Conservation (phyloP, 1,284 basidiomycete species). For the Ceratobasidium sp. region DNA sequence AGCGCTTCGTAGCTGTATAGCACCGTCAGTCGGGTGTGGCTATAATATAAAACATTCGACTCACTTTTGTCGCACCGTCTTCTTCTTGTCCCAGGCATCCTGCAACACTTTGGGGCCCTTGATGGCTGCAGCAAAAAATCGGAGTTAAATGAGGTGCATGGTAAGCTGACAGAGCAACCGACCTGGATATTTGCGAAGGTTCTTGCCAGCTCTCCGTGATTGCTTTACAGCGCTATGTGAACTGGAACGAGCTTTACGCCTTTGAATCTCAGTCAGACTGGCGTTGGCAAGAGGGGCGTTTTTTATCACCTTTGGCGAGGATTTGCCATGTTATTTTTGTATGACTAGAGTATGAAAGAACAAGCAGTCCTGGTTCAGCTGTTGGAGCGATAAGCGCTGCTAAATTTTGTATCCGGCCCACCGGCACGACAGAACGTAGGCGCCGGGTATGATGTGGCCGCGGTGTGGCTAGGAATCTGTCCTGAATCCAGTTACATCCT, state of each 20-base stretch:
- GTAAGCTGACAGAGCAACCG: conserved; percentile 52
- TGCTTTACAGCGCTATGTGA: conserved; percentile 75
- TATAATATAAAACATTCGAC: conserved; percentile 52
- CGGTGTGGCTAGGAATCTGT: background rate
- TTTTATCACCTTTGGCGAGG: conserved; percentile 72
- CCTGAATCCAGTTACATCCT: no score
- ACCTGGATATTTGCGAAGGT: conserved; percentile 82
- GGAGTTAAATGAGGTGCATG: background rate
- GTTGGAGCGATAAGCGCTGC: conserved; percentile 6
- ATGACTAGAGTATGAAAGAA: background rate
- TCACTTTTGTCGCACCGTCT: conserved; percentile 95
- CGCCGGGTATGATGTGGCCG: background rate
- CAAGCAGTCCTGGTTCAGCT: background rate
- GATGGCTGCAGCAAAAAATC: conserved; percentile 64
- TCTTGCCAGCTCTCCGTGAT: conserved; percentile 73
- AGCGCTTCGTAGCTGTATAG: conserved; percentile 76
- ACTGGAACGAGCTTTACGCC: conserved; percentile 80
- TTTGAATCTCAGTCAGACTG: background rate
- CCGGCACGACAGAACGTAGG: background rate
- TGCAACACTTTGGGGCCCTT: conserved; percentile 85
- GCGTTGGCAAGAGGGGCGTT: background rate
- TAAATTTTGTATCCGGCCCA: conserved; percentile 43
- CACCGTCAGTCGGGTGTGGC: conserved; percentile 28
- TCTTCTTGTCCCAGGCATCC: conserved; percentile 87
- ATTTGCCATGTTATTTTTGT: conserved; percentile 76